Evolutionary conservation across 2,329 filamentous ascomycete genomes (phyloP), one percentile per base, ranked within the genome.

Genomic region (Alternaria gaisen): DNA sequence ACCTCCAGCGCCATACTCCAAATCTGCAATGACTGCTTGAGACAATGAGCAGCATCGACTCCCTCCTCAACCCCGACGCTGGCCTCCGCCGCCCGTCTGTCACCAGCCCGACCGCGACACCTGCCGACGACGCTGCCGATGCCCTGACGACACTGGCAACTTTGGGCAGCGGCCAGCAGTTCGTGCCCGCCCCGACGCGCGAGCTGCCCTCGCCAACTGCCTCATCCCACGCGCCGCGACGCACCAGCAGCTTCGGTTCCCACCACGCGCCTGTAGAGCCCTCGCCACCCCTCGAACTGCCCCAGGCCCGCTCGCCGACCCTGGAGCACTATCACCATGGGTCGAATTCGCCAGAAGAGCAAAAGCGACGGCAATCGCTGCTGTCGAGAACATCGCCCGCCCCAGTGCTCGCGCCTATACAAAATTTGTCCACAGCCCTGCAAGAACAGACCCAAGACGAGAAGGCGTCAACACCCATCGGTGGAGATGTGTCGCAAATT

Each of bases 321-420:
- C 77, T 83, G 44, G 80, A 83, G 24, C 81, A 82, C 47, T 83
- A 83, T 67, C 81, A 82, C 62, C 78, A 83, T 63, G 76, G 77
- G 44, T 81, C 81, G 40, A 74, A 75, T 38, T 83, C 81, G 47
- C 81, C 82, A 41, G 80, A 83, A 60, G 78, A 80, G 65, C 75
- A 76, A 53, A 66, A 67, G 47, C 72, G 79, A n/a, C 73, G 78
- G 43, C 80, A 70, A 64, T 81, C 68, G 53, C 68, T 72, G 62
- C 71, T 71, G 61, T 69, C 65, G 34, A 67, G 69, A 57, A 72
- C 69, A 38, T 77, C 61, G 60, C 73, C 72, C 55, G 78, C 72
- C 61, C 75, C 70, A 12, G 63, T 75, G 4, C 72, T 83, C n/a
- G 78, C 81, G 20, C 81, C 81, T 22, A 77, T 83, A 24, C 78